phyloP scores from a whole-genome alignment of 495 filamentous ascomycete species.

The Arthonia radiata region DNA sequence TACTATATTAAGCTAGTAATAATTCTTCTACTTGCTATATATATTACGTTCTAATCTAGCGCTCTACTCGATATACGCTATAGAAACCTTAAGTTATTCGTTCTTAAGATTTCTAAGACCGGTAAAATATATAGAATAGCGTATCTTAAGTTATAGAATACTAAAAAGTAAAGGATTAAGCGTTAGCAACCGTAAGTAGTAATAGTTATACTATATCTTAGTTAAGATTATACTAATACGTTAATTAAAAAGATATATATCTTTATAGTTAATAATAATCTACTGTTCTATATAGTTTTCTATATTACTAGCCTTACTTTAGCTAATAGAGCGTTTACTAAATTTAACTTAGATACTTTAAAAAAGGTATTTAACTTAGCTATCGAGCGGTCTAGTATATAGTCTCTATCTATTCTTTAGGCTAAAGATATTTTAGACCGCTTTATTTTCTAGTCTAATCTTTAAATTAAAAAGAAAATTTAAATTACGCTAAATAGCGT shows the following conservation, averaged over 20 bases:
- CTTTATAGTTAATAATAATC: conserved; percentile 2
- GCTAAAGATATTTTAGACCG: conserved; percentile 2
- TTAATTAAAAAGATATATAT: conserved; percentile 2
- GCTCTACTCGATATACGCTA: neutral
- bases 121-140: too few relatives aligned
- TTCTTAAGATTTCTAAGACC: conserved; percentile 1
- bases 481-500: too few relatives aligned
- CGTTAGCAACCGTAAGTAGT: conserved; percentile 2
- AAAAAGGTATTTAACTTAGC: conserved; percentile 2
- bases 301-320: conserved; percentile 6
- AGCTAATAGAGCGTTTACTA: conserved; percentile 5
- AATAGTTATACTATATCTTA: too few relatives aligned
- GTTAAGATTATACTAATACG: neutral
- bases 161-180: conserved; percentile 1
- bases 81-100: conserved; percentile 1
- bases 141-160: conserved; percentile 2
- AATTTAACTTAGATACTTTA: conserved; percentile 1
- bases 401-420: conserved; percentile 4
- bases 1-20: conserved; percentile 2
- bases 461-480: too few relatives aligned
- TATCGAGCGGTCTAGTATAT: conserved; percentile 1
- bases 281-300: too few relatives aligned
- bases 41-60: neutral
- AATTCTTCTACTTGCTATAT: conserved; percentile 1
- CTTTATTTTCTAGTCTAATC: conserved; percentile 4